These are phyloP conservation scores for Russula vinacea DNA, from an alignment of 768 basidiomycete species.

Conservation along the genomic window DNA sequence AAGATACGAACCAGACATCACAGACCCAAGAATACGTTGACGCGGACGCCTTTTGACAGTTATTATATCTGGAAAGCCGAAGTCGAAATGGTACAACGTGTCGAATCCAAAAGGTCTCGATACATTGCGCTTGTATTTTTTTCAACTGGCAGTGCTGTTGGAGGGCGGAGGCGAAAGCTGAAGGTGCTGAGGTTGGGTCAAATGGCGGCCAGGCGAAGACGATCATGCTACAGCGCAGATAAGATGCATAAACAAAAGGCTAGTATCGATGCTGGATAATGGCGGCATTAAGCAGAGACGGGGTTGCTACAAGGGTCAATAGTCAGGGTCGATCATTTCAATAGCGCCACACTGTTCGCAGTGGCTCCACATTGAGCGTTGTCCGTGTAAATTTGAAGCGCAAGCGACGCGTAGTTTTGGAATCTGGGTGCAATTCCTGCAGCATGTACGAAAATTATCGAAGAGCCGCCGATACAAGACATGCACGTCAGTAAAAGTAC, in stretches of 20 bases:
- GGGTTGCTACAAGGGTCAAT: slow-evolving; percentile 24
- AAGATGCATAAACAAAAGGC: slow-evolving; percentile 38
- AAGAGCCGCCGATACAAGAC: slow-evolving; percentile 9
- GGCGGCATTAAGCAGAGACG: slow-evolving; percentile 11
- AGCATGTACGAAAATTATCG: slow-evolving; percentile 4
- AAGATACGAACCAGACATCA: slow-evolving; percentile 27
- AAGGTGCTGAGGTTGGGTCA: slow-evolving; percentile 16
- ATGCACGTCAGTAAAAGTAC: slow-evolving; percentile 25
- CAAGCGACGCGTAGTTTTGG: slow-evolving; percentile 81
- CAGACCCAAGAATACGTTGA: slow-evolving; percentile 20
- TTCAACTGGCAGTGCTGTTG: not conserved
- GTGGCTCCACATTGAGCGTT: slow-evolving; percentile 81
- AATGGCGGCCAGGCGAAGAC: slow-evolving; percentile 13
- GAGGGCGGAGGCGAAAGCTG: not conserved
- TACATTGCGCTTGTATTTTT: slow-evolving; percentile 11
- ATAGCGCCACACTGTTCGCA: slow-evolving; percentile 88
- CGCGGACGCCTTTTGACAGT: slow-evolving; percentile 10
- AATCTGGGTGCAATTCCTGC: slow-evolving; percentile 71
- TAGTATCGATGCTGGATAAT: slow-evolving; percentile 19
- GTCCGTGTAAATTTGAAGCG: slow-evolving; percentile 63
- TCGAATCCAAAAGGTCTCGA: slow-evolving; percentile 12
- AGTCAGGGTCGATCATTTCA: slow-evolving; percentile 80
- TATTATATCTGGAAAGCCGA: not conserved
- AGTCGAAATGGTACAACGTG: slow-evolving; percentile 4
- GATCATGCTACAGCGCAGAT: slow-evolving; percentile 25